These are phyloP conservation scores for Aspergillus hancockii DNA, from an alignment of 495 filamentous ascomycete genomes.

Conservation along the genomic window DNA sequence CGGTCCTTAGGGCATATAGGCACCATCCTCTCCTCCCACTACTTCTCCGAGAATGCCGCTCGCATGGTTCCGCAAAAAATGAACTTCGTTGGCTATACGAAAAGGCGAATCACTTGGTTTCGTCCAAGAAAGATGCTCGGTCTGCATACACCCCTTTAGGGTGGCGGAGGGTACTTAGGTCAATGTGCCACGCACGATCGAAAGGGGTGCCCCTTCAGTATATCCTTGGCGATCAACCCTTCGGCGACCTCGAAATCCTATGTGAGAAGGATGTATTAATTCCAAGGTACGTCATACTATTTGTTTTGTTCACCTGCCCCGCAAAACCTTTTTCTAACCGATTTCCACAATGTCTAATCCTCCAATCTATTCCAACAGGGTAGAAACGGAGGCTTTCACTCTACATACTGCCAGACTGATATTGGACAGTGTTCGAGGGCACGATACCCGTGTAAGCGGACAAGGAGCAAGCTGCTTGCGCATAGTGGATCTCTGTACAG, in stretches of 20 bases:
- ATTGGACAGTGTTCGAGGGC: conserved; percentile 12
- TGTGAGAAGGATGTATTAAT: conserved; percentile 80
- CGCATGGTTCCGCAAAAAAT: conserved; percentile 63
- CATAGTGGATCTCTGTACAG: conserved; percentile 85
- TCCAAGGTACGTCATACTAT: conserved; percentile 57
- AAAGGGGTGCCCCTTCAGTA: conserved; percentile 82
- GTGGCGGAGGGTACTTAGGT: conserved; percentile 39
- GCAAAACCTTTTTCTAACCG: not conserved
- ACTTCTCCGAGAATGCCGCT: conserved; percentile 70
- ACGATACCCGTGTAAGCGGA: not conserved
- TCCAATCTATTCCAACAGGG: conserved; percentile 32
- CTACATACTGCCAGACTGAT: conserved; percentile 55
- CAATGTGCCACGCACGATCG: conserved; percentile 59
- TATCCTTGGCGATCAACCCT: conserved; percentile 84
- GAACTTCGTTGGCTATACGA: conserved; percentile 88
- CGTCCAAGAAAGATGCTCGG: conserved; percentile 7
- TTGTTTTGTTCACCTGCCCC: not conserved
- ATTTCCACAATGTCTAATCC: not conserved
- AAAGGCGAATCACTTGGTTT: conserved; percentile 43
- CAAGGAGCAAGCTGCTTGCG: conserved; percentile 35
- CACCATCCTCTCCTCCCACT: conserved; percentile 61
- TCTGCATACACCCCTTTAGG: conserved; percentile 3
- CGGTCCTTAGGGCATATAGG: conserved; percentile 57
- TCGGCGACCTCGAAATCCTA: conserved; percentile 78
- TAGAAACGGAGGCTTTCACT: conserved; percentile 73